phyloP scores from a whole-genome alignment of 768 basidiomycete species.

The Serendipita sp. region DNA sequence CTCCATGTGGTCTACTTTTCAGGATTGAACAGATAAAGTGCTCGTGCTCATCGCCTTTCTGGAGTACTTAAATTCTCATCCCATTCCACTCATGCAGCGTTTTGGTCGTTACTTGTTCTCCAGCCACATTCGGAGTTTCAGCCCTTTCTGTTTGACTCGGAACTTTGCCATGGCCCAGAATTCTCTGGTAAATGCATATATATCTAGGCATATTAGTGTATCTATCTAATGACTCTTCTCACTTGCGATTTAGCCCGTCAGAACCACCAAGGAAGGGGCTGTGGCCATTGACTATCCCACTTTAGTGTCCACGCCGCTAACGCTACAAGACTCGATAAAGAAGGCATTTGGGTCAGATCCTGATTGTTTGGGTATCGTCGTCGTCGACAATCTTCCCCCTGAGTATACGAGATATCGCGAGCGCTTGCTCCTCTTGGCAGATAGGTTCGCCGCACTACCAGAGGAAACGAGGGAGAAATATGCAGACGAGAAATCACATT shows the following conservation, averaged over 20 bases:
- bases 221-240: neutral
- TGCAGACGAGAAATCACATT: constrained; percentile 52
- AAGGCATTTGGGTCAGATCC: constrained; percentile 69
- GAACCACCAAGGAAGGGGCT: constrained; percentile 24
- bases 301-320: constrained; percentile 35
- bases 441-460: constrained; percentile 59
- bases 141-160: neutral
- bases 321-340: constrained; percentile 41
- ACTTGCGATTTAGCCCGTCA: neutral
- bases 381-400: constrained; percentile 65
- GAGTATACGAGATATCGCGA: constrained; percentile 48
- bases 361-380: constrained; percentile 60
- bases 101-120: neutral
- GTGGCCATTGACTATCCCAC: constrained; percentile 48
- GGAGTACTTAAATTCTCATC: too few relatives aligned
- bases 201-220: neutral
- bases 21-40: too few relatives aligned
- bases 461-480: constrained; percentile 54
- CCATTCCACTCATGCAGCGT: neutral
- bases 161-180: neutral
- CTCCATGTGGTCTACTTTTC: neutral
- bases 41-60: too few relatives aligned
- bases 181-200: neutral
- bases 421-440: constrained; percentile 54
- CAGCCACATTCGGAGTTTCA: neutral